Evolutionary conservation across 768 basidiomycete species (phyloP), one percentile per base, ranked within the genome.

Genomic region (Tulasnella sp.): DNA sequence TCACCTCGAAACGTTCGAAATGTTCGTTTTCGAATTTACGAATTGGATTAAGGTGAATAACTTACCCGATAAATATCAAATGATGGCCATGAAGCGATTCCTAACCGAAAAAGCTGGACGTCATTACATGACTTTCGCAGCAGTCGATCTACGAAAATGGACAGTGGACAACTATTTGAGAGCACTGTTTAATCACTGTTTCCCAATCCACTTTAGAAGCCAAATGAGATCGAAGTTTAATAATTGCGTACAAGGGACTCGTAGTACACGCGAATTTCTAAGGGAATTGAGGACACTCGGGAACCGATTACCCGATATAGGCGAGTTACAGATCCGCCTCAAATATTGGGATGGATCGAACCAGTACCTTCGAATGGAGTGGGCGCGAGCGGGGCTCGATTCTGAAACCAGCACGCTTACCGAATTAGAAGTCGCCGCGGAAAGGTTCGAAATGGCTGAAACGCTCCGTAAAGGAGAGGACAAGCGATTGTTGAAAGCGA

Each of bases 161-260:
- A 74, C 45, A 6, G 31, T 74, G 1, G 34, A 54, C 6, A 54
- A 19, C 8, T 76, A 36, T 37, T 34, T 39, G 15, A 31, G 25
- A 17, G 71, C 31, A 1, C 38, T 76, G 2, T 69, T 76, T 29
- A 49, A 76, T 42, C 34, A 76, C 39, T 76, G 75, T 31, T 76
- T 76, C 39, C 68, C 75, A 15, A 37, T 37, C 2, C 64, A 76
- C 71, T 76, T 76, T 37, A n/a, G 68, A 36, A 37, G 68, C 15
- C n/a, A 69, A 69, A 40, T 69, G 67, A 9, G 75, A 31, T 6
- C 15, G 14, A 37, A 49, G 14, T 76, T 76, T 39, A 37, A 34
- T 49, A 25, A 67, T 2, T 54, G 8, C 34, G 17, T n/a, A 6
- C 73, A 74, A 67, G 54, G 38, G 1, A n/a, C 7, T 31, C 2